phyloP scores from a whole-genome alignment of 768 basidiomycete species.

The Hortiboletus campestris region DNA sequence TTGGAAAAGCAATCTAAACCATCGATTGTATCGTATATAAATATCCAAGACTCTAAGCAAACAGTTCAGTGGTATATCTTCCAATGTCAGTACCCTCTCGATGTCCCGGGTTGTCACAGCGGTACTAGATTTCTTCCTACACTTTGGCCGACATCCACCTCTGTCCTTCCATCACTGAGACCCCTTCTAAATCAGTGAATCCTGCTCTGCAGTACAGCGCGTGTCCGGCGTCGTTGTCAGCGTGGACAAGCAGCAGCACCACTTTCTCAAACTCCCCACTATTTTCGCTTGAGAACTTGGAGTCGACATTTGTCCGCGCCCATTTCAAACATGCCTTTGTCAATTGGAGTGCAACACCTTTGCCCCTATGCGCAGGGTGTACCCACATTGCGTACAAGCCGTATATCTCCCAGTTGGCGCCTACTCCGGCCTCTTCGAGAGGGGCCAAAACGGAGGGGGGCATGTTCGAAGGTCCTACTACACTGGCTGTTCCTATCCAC shows the following conservation, averaged over 20 bases:
- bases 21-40: not conserved
- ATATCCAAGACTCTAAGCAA: not conserved
- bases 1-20: not conserved
- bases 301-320: conserved; percentile 19
- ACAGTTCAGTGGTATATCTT: no score
- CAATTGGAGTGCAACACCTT: conserved; percentile 17
- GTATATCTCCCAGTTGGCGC: conserved; percentile 20
- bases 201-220: conserved; percentile 21
- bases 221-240: conserved; percentile 14
- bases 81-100: no score
- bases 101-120: not conserved
- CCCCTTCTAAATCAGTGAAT: conserved; percentile 16
- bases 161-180: conserved; percentile 7
- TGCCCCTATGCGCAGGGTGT: conserved; percentile 27
- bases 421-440: conserved; percentile 14
- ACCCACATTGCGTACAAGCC: conserved; percentile 28
- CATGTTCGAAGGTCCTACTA: conserved; percentile 15
- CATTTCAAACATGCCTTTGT: conserved; percentile 23
- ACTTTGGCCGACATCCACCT: conserved; percentile 30
- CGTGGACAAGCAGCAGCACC: conserved; percentile 13
- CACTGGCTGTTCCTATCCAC: conserved; percentile 22
- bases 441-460: conserved; percentile 2
- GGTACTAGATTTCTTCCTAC: conserved; percentile 20
- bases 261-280: conserved; percentile 13
- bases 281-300: conserved; percentile 1